Conservation (phyloP, 192 early-diverging fungal genomes). For the Linnemannia elongata region DNA sequence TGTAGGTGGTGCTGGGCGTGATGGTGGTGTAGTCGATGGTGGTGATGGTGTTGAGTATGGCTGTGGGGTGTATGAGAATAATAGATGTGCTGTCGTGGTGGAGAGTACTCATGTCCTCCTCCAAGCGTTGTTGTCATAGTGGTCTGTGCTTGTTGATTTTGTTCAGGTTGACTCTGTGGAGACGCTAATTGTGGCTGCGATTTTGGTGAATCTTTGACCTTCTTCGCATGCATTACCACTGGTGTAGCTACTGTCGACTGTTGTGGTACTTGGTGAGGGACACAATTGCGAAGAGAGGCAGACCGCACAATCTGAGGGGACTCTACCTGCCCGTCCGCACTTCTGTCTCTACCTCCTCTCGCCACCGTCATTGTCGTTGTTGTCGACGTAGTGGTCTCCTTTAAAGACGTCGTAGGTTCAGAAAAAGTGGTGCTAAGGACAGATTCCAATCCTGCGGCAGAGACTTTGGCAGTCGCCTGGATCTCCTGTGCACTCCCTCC, state of each 20-base stretch:
- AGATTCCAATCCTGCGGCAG: background rate
- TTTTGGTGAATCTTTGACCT: background rate
- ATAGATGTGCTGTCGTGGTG: constrained; percentile 18
- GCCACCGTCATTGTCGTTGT: background rate
- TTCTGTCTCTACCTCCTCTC: background rate
- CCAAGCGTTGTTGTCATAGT: background rate
- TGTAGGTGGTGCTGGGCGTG: background rate
- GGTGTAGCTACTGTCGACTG: background rate
- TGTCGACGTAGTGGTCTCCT: background rate
- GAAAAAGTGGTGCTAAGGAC: background rate
- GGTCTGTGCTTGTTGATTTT: constrained; percentile 13
- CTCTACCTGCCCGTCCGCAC: background rate
- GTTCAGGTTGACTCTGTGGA: constrained; percentile 3
- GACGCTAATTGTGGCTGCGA: background rate
- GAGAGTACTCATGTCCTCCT: background rate
- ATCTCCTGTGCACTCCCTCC: background rate
- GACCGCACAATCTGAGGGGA: background rate
- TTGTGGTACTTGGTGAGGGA: background rate
- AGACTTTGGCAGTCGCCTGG: background rate
- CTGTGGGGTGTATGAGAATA: constrained; percentile 22
- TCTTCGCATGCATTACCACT: background rate
- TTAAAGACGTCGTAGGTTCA: background rate
- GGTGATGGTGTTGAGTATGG: constrained; percentile 16
- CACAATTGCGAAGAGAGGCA: background rate
- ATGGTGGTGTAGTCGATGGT: constrained; percentile 4